Conservation (phyloP, 768 basidiomycete genomes). For the Russula brevipes region DNA sequence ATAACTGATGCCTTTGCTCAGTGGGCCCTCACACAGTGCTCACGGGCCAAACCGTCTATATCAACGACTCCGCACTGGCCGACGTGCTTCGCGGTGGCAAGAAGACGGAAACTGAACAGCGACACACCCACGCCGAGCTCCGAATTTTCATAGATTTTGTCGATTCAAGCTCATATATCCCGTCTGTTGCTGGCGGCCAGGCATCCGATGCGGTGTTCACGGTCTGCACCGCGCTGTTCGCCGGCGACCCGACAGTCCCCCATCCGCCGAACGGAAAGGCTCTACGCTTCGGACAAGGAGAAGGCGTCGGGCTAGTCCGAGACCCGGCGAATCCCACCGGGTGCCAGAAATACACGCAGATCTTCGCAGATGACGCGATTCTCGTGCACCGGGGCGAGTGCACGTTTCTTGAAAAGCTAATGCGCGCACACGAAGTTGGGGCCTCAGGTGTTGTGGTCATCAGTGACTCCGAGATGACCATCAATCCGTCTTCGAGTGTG, state of each 20-base stretch:
- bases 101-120: constrained; percentile 23
- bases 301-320: constrained; percentile 51
- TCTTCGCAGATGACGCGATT: constrained; percentile 48
- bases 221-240: constrained; percentile 68
- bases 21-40: constrained; percentile 80
- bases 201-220: constrained; percentile 46
- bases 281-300: constrained; percentile 44
- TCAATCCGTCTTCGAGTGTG: constrained; percentile 61
- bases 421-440: constrained; percentile 59
- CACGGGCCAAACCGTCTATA: constrained; percentile 74
- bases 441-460: constrained; percentile 77
- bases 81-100: constrained; percentile 30
- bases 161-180: constrained; percentile 44
- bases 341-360: constrained; percentile 49
- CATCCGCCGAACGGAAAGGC: constrained; percentile 27
- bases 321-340: constrained; percentile 53
- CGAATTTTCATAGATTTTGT: constrained; percentile 52
- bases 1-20: constrained; percentile 29
- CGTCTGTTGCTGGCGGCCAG: constrained; percentile 36
- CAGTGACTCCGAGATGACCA: constrained; percentile 50
- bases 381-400: constrained; percentile 75
- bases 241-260: constrained; percentile 48
- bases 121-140: constrained; percentile 48
- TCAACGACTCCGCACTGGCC: constrained; percentile 60
- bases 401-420: constrained; percentile 82